Evolutionary conservation across 2,329 filamentous ascomycete species (phyloP).

Genomic region (Pseudomassariella vexata): DNA sequence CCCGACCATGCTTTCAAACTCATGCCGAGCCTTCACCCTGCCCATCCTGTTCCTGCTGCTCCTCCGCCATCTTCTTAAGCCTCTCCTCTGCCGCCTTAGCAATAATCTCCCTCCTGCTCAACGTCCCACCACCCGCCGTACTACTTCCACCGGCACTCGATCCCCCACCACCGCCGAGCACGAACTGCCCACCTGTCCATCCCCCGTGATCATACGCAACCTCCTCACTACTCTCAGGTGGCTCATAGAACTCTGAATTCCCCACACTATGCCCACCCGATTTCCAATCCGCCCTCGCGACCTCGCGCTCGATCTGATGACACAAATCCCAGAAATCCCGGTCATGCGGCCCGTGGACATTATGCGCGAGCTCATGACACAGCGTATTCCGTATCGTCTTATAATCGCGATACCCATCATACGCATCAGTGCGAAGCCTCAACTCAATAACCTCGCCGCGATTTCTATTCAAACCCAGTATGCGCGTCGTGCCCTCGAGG

Average conservation of each 20-base stretch:
- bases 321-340: conserved; percentile 85
- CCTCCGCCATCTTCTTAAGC: conserved; percentile 36
- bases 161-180: conserved; percentile 49
- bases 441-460: conserved; percentile 86
- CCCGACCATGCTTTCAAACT: too few species aligned
- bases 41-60: conserved; percentile 15
- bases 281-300: conserved; percentile 73
- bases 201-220: conserved; percentile 63
- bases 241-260: conserved; percentile 55
- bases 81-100: conserved; percentile 69
- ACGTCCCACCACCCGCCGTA: conserved; percentile 27
- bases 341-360: conserved; percentile 81
- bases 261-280: conserved; percentile 61
- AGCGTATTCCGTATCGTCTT: conserved; percentile 84
- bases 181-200: conserved; percentile 75
- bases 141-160: conserved; percentile 5
- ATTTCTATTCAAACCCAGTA: conserved; percentile 83
- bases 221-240: conserved; percentile 41
- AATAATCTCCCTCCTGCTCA: conserved; percentile 68
- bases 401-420: conserved; percentile 92
- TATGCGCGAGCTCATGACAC: conserved; percentile 93
- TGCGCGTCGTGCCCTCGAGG: conserved; percentile 68
- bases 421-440: conserved; percentile 83
- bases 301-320: conserved; percentile 80
- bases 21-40: too few species aligned